Percentiles rank a stretch among this genome's conserved stretches.
phyloP scores from a whole-genome alignment of 2,329 filamentous ascomycete genomes.

The Diaporthe sp. region DNA sequence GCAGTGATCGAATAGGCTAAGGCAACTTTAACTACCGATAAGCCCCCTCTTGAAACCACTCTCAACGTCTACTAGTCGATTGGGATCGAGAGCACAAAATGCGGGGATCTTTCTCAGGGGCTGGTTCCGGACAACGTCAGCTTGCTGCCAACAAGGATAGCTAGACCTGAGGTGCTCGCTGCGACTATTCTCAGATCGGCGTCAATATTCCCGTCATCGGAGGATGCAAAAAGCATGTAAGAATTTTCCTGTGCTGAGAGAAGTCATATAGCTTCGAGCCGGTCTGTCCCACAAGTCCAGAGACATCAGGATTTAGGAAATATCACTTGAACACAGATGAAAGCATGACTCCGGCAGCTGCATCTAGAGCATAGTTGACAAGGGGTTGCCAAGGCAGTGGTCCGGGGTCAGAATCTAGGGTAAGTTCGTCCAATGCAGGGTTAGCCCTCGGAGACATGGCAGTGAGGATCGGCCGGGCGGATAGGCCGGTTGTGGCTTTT shows the following conservation, averaged over 20 bases:
- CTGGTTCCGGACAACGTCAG: constrained; percentile 1
- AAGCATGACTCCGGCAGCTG: constrained; percentile 22
- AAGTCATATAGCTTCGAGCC: not conserved
- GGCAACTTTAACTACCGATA: constrained; percentile 7
- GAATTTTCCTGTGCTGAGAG: not conserved
- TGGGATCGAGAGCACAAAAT: not conserved
- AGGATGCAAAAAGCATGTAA: not conserved
- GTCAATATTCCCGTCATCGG: too few species aligned
- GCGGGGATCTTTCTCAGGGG: constrained; percentile 4
- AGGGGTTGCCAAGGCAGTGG: constrained; percentile 1
- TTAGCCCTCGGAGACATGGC: constrained; percentile 35
- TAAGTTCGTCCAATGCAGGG: constrained; percentile 28
- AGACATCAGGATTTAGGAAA: not conserved
- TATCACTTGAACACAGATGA: not conserved
- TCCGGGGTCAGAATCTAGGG: constrained; percentile 27
- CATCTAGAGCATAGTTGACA: constrained; percentile 8
- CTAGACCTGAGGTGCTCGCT: not conserved
- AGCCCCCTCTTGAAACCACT: constrained; percentile 26
- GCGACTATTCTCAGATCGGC: not conserved
- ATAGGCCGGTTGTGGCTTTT: constrained; percentile 18
- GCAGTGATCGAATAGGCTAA: not conserved
- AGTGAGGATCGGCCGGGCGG: constrained; percentile 26
- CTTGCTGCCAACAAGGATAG: not conserved
- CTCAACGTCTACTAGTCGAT: constrained; percentile 21
- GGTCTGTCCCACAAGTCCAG: not conserved